These are phyloP conservation scores for Begonia fuchsioides DNA, from an alignment of 306 rosid species.

Conservation along the genomic window DNA sequence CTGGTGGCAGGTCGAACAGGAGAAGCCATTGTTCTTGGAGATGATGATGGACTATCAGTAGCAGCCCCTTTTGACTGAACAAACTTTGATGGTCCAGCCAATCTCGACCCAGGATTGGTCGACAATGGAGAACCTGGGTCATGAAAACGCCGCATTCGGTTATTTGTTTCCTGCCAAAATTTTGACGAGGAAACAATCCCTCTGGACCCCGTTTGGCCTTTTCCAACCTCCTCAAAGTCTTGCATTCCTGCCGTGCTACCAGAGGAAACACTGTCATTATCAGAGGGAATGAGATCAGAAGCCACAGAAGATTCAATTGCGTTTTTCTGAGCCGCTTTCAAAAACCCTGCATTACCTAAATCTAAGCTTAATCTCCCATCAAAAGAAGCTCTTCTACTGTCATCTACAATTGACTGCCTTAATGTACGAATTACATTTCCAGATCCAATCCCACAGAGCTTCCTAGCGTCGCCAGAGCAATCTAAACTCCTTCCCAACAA, in stretches of 20 bases:
- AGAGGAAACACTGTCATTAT: constrained; percentile 91
- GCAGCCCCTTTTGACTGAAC: constrained; percentile 45
- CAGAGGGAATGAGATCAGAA: constrained; percentile 84
- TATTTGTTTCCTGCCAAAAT: constrained; percentile 98
- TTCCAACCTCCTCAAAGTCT: constrained; percentile 28
- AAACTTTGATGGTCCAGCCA: constrained; percentile 28
- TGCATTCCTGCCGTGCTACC: constrained; percentile 89
- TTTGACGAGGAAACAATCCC: constrained; percentile 72
- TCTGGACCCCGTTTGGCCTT: constrained; percentile 30
- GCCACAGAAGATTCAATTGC: constrained; percentile 38
- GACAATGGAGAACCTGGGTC: constrained; percentile 85
- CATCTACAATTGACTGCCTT: constrained; percentile 50
- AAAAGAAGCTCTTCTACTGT: constrained; percentile 56
- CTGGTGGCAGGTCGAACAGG: constrained; percentile 57
- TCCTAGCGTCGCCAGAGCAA: constrained; percentile 25
- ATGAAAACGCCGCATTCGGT: constrained; percentile 74
- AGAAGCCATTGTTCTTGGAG: constrained; percentile 65
- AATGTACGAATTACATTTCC: constrained; percentile 52
- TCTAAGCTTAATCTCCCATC: constrained; percentile 81
- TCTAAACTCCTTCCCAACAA: constrained; percentile 48
- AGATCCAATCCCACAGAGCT: constrained; percentile 49
- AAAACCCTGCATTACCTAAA: constrained; percentile 53
- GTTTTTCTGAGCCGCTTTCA: constrained; percentile 26
- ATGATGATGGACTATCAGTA: constrained; percentile 43
- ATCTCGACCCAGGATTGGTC: constrained; percentile 50